Percentiles rank a stretch among this genome's conserved stretches.
Evolutionary conservation across 176 grass and related monocot species (phyloP).

Genomic region (Ensete ventricosum): DNA sequence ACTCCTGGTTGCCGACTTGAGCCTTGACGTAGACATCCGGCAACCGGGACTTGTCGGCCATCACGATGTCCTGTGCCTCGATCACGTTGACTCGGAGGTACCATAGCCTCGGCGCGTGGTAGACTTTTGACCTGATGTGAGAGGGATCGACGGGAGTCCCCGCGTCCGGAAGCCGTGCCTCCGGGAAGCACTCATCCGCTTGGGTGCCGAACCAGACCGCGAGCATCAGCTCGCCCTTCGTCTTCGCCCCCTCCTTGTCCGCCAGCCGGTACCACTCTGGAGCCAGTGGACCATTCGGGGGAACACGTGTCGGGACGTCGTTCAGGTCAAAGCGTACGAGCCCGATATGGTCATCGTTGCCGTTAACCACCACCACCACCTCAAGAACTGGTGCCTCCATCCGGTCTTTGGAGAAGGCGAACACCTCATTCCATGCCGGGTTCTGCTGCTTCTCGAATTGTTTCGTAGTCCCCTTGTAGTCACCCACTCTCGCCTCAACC

Average conservation of each 20-base stretch:
- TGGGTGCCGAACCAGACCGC: slow-evolving; percentile 99
- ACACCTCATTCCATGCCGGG: slow-evolving; percentile 95
- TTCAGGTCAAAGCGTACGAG: slow-evolving; percentile 79
- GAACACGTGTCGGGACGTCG: slow-evolving; percentile 79
- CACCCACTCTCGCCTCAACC: slow-evolving; percentile 84
- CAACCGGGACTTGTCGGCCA: slow-evolving; percentile 67
- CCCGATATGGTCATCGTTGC: slow-evolving; percentile 93
- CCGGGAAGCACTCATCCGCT: slow-evolving; percentile 93
- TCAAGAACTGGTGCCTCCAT: slow-evolving; percentile 83
- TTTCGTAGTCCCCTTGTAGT: slow-evolving; percentile 76
- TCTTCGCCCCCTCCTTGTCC: slow-evolving; percentile 61
- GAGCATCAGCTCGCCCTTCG: slow-evolving; percentile 90
- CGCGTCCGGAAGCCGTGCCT: slow-evolving; percentile 87
- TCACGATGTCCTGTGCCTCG: slow-evolving; percentile 87
- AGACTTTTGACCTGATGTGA: slow-evolving; percentile 88
- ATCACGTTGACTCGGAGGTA: slow-evolving; percentile 83
- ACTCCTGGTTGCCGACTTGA: slow-evolving; percentile 63
- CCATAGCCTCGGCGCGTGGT: slow-evolving; percentile 94
- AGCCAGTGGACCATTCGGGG: slow-evolving; percentile 85
- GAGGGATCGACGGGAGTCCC: slow-evolving; percentile 37
- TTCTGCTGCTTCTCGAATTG: slow-evolving; percentile 91
- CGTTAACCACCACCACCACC: slow-evolving; percentile 79
- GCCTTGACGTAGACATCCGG: slow-evolving; percentile 79
- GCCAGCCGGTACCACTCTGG: slow-evolving; percentile 95
- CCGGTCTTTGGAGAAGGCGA: slow-evolving; percentile 88